Evolutionary conservation across 1,284 basidiomycete genomes (phyloP).

Genomic region (Omphalotus olearius): DNA sequence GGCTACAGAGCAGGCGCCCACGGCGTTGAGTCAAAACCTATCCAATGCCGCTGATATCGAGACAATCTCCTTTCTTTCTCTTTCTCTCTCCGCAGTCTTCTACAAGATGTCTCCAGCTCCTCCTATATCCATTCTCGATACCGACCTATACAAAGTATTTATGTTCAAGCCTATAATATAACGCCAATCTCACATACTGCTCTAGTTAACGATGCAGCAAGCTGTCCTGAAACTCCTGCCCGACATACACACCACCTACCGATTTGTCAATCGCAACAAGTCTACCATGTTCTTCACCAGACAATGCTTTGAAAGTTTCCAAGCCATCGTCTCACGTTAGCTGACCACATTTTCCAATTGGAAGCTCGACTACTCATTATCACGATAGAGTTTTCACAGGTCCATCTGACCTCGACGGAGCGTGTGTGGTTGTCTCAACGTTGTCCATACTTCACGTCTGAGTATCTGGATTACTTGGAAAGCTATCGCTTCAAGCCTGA

Average conservation of each 20-base stretch:
- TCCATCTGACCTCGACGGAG: constrained; percentile 65
- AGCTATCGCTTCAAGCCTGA: constrained; percentile 75
- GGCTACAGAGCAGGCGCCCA: neutral
- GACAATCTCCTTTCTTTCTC: no score
- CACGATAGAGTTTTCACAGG: constrained; percentile 57
- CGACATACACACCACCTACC: constrained; percentile 63
- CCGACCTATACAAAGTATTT: constrained; percentile 90
- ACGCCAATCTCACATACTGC: constrained; percentile 6
- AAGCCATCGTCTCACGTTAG: constrained; percentile 61
- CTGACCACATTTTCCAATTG: neutral
- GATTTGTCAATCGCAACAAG: constrained; percentile 83
- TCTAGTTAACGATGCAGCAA: constrained; percentile 95
- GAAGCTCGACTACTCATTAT: neutral
- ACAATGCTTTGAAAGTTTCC: constrained; percentile 64
- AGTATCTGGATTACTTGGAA: constrained; percentile 79
- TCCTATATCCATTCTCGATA: constrained; percentile 78
- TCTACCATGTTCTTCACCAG: constrained; percentile 66
- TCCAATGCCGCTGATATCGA: neutral
- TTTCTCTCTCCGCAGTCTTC: neutral
- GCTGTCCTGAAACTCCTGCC: constrained; percentile 85
- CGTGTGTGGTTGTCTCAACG: constrained; percentile 59
- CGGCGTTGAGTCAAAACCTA: neutral
- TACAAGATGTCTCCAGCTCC: constrained; percentile 18
- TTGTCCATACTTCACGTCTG: constrained; percentile 74
- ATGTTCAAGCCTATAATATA: constrained; percentile 1